Base-by-base conservation (phyloP, 148 eudicot species). In the Limonium bicolor region DNA sequence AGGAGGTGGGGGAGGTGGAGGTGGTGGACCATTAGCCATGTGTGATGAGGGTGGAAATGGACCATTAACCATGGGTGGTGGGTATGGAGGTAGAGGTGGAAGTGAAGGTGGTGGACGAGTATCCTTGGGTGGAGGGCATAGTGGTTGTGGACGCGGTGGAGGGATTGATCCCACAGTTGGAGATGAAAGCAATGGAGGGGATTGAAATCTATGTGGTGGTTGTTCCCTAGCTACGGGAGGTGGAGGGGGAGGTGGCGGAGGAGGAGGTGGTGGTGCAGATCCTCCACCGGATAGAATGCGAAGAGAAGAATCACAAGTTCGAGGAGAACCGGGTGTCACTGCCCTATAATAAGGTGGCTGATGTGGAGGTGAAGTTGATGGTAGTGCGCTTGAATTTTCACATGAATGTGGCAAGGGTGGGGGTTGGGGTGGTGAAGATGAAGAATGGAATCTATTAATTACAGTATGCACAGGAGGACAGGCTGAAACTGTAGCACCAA, bases 1-100 rank as follows among this genome's bases (percentile, higher is more conserved):
- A 29, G 48, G 41, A 28, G 55, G 48, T 3, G 62, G 67, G 11
- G 70, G 56, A 10, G 63, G 66, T 5, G 51, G 62, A 17, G 69
- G 32, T 17, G 64, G 58, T 16, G 62, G 44, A 3, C 39, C 21
- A 20, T 16, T 20, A 41, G 24, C 24, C 5, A 15, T 41, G 62
- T 7, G 2, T 56, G 61, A 10, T 41, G 46, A 2, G 12, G 6
- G 46, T 17, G 53, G 20, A 14, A 48, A 27, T 17, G 44, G 27
- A 41, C 15, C 46, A 21, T 3, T 41, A 20, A 17, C 17, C 16
- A 1, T 7, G 27, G 69, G 73, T 8, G 69, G 54, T 3, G 46
- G 62, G n/a, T 65, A 56, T 7, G 63, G 50, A n/a, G 57, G 48
- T 27, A 50, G 48, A 2, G 65, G 46, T 7, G 62, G 49, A 34